Evolutionary conservation across 2,329 filamentous ascomycete species (phyloP).

Genomic region (Chaetomium sp.): DNA sequence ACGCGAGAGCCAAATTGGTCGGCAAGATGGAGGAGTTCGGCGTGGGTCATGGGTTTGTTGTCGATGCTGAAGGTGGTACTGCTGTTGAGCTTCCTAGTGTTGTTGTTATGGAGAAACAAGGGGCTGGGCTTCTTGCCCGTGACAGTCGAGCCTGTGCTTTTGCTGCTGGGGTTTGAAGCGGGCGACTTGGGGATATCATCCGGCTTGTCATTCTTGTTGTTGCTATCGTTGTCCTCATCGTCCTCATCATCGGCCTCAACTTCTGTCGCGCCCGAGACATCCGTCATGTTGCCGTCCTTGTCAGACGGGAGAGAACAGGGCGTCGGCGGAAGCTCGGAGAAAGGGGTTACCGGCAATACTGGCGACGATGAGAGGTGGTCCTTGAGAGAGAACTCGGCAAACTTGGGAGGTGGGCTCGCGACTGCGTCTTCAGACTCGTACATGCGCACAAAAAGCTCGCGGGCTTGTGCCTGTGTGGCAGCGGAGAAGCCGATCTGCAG

Average conservation of each 20-base stretch:
- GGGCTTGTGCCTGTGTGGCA: constrained; percentile 47
- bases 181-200: not conserved
- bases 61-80: not conserved
- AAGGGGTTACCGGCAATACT: constrained; percentile 2
- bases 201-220: not conserved
- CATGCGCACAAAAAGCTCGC: constrained; percentile 56
- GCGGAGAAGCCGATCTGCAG: constrained; percentile 52
- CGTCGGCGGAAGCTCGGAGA: constrained; percentile 4
- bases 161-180: not conserved
- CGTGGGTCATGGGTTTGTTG: not conserved
- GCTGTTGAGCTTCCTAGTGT: not conserved
- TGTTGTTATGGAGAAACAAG: not conserved
- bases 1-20: constrained; percentile 45
- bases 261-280: constrained; percentile 9
- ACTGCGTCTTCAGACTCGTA: constrained; percentile 41
- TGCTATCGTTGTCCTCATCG: not conserved
- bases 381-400: not conserved
- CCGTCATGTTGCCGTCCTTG: constrained; percentile 8
- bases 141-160: not conserved
- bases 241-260: constrained; percentile 2
- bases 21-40: constrained; percentile 34
- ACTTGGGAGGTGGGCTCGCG: not conserved
- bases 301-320: constrained; percentile 4
- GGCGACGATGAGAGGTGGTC: too few relatives aligned
- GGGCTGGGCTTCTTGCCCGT: not conserved